phyloP scores from a whole-genome alignment of 805 yeast species.

The Wickerhamomyces strasburgensis region DNA sequence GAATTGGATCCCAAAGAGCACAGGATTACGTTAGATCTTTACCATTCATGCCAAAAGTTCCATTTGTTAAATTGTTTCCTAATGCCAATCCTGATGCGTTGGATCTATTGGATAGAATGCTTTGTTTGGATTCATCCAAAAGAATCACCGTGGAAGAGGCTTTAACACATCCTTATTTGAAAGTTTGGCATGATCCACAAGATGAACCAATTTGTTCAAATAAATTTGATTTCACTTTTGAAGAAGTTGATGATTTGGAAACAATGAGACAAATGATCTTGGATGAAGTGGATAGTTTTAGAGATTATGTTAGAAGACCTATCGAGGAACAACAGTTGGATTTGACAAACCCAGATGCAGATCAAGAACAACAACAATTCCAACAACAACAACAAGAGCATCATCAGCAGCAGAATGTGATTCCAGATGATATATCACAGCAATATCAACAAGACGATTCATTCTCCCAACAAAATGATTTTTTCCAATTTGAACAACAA shows the following conservation, averaged over 20 bases:
- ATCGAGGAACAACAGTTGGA: constrained; percentile 47
- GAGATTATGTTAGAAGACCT: constrained; percentile 79
- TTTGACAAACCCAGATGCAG: constrained; percentile 28
- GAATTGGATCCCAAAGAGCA: constrained; percentile 83
- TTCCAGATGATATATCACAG: constrained; percentile 16
- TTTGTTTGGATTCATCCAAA: constrained; percentile 80
- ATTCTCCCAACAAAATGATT: background rate
- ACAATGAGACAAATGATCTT: constrained; percentile 71
- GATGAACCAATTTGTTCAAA: constrained; percentile 84
- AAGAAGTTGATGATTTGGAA: constrained; percentile 73
- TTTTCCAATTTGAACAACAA: constrained; percentile 7
- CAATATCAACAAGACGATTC: constrained; percentile 11
- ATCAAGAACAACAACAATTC: constrained; percentile 10
- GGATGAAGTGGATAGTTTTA: constrained; percentile 72
- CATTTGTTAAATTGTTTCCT: constrained; percentile 70
- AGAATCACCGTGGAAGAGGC: constrained; percentile 90
- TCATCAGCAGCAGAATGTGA: constrained; percentile 8
- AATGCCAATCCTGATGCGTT: constrained; percentile 82
- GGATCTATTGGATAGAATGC: constrained; percentile 71
- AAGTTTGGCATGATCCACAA: constrained; percentile 87
- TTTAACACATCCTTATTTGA: constrained; percentile 78
- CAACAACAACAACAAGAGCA: constrained; percentile 20
- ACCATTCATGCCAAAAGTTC: constrained; percentile 76
- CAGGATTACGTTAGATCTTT: constrained; percentile 86
- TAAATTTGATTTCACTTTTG: constrained; percentile 80